Evolutionary conservation across 176 grass and related monocot genomes (phyloP).

Genomic region (bread wheat (Triticum aestivum)): IWGSC_CS_RefSeq_v2.1 NC_057807.1:286492244-286492743

Average conservation of each 20-base stretch:
- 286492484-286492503: slow-evolving; percentile 88
- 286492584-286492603: slow-evolving; percentile 86
- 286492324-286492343: slow-evolving; percentile 91
- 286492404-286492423: slow-evolving; percentile 64
- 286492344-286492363: slow-evolving; percentile 50
- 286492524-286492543: slow-evolving; percentile 87
- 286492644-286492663: slow-evolving; percentile 90
- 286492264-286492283: slow-evolving; percentile 88
- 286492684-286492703: slow-evolving; percentile 31
- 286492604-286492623: slow-evolving; percentile 62
- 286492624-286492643: slow-evolving; percentile 79
- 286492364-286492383: slow-evolving; percentile 67
- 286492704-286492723: slow-evolving; percentile 55
- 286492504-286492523: slow-evolving; percentile 78
- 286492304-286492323: slow-evolving; percentile 52
- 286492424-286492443: slow-evolving; percentile 85
- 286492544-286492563: slow-evolving; percentile 83
- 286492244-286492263: slow-evolving; percentile 38
- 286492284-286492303: slow-evolving; percentile 81
- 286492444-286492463: slow-evolving; percentile 64
- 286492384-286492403: slow-evolving; percentile 63
- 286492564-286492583: slow-evolving; percentile 63
- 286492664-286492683: slow-evolving; percentile 61
- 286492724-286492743: slow-evolving; percentile 69
- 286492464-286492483: slow-evolving; percentile 73